Base-by-base conservation (phyloP, 441 rosid species). In the Adansonia grandidieri region DNA sequence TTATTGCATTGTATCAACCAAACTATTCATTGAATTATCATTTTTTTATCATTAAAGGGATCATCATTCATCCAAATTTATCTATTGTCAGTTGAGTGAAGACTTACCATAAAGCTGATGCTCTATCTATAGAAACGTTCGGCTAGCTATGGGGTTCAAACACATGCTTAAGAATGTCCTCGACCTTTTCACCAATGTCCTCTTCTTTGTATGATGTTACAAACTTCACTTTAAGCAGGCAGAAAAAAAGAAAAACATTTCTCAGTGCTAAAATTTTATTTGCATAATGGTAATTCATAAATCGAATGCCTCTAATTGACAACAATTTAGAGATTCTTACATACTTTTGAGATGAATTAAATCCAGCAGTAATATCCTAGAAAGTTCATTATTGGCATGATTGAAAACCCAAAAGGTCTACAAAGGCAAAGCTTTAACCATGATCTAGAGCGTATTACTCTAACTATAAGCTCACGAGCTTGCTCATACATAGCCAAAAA, bases 121-220 rank as follows among this genome's bases (percentile, higher is more conserved):
- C n/a, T 10, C 64, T 79, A 28, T 44, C 24, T 61, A 57, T 22
- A 71, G 37, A 58, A 50, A 37, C 28, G 64, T 53, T 61, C 28
- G 32, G 20, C 57, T 76, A 13, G 56, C 78, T 42, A 28, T 65
- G 20, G 70, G 84, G 83, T 68, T 82, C 78, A 71, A 90, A 79
- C 71, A 85, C 93, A 81, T 87, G 93, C 78, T 73, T 71, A 22
- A 91, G 92, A 78, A 92, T 90, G 87, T 80, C 77, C 65, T 72
- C 56, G 54, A 93, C 94, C 28, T 82, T 74, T 77, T 84, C 89
- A 66, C 81, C 79, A 47, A 84, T 86, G 50, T 86, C 89, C 42
- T 80, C 91, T 84, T 89, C 91, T 76, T 84, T 83, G 78, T 77
- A 80, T n/a, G 87, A 81, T 74, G 90, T 87, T 79, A 83, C 89